Evolutionary conservation across 306 rosid species (phyloP), one percentile per base, ranked within the genome.

Genomic region (Quercus parvula): DNA sequence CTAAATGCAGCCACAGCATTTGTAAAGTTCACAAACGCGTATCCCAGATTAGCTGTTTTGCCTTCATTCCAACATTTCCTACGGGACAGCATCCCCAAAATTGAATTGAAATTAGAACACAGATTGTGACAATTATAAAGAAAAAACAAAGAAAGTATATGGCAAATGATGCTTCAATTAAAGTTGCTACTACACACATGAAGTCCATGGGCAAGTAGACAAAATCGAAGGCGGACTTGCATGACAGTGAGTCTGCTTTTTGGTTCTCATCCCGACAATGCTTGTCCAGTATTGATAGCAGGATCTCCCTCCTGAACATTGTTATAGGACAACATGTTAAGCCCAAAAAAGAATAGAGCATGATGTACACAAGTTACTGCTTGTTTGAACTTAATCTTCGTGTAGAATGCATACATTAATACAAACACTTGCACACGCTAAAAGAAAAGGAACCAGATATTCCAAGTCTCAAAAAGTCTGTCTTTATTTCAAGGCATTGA

Each of bases 1-100:
- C 71, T 73, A 15, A 70, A 70, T 0, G 93, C 93, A 17, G 87
- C 94, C 0, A 2, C 4, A 0, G 88, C 6, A 1, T 76, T 78
- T 0, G 86, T 88, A 8, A 93, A 93, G 41, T 90, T 92, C 0
- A 92, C 93, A 24, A 92, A 92, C 0, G 94, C 93, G 19, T 92
- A 90, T 0, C 97, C 93, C 57, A 92, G 66, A 84, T 92, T 92
- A 0, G 88, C 56, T 2, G 56, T 55, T 51, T 22, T 85, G 0
- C 66, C 20, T 3, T 86, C 64, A 1, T 7, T 1, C 30, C 90
- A 86, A 25, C 9, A 82, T 22, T 80, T 85, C 52, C 93, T 90
- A 25, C 4, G 13, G 35, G 28, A 57, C 13, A 2, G 0, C 18
- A 49, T 11, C 38, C 33, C 4, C 12, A 24, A 54, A 52, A 4